Base-by-base conservation (phyloP, 2,329 filamentous ascomycete species). In the Didymellaceae sp. region DNA sequence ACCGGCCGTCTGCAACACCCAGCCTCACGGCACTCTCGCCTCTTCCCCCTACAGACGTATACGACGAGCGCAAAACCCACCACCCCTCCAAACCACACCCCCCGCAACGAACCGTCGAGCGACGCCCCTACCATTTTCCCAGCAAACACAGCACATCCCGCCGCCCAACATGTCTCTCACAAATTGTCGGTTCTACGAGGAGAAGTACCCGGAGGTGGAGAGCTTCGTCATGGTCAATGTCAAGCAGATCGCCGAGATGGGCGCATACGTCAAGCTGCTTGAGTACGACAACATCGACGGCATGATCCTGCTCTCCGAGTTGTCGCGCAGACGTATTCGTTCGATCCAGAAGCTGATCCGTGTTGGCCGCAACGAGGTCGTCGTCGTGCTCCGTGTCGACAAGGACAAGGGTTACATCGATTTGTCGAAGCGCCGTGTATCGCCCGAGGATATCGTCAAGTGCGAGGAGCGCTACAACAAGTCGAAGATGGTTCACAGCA, bases 181-280 rank as follows among this genome's bases (percentile, higher is more conserved):
- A 75, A 96, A 96, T 80, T 96, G 90, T 78, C 91, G 91, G 71
- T 97, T 95, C 79, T 97, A 96, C 77, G 91, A 96, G 83, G 91
- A 96, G 80, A 96, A 96, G 79, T 97, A 89, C 72, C 91, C 91
- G 52, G 94, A 97, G 83, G 93, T 99, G 75, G 94, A 99, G 80
- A 96, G 91, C 83, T 97, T 97, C 79, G 95, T 99, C 74, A 99
- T 99, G 94, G 94, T 99, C 75, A 99, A 97, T 78, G 94, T 97
- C 70, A 96, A 96, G 85, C 91, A 96, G 87, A 99, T 99, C 74
- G 94, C 94, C 76, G 95, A 99, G 79, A 99, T 99, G 95, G 94
- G 94, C 76, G 94, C 95, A 68, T 99, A 99, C 76, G 95, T 99
- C 72, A 99, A 99, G 81, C 87, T 99, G 48, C 88, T 99, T 67